phyloP scores from a whole-genome alignment of 2,329 filamentous ascomycete genomes.

The Fusarium dlaminii region DNA sequence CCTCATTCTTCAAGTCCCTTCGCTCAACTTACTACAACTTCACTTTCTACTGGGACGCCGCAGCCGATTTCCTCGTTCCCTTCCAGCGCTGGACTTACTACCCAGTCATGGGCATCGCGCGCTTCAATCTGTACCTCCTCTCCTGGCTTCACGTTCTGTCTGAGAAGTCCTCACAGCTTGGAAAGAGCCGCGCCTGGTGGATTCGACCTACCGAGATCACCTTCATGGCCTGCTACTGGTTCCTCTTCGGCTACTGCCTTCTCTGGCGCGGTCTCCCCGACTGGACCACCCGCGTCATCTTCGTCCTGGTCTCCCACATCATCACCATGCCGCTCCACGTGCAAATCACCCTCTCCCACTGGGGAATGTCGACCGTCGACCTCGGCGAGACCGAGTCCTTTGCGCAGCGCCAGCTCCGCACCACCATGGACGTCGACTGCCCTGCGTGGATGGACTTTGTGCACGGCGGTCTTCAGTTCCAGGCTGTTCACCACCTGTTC shows the following conservation, averaged over 20 bases:
- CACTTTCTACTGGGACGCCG: constrained; percentile 69
- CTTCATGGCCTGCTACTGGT: constrained; percentile 73
- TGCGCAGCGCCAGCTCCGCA: constrained; percentile 74
- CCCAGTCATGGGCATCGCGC: constrained; percentile 71
- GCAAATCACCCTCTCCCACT: constrained; percentile 77
- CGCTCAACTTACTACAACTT: constrained; percentile 71
- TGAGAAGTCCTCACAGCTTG: constrained; percentile 63
- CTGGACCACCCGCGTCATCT: constrained; percentile 65
- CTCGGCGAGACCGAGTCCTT: constrained; percentile 73
- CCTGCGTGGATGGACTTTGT: constrained; percentile 77
- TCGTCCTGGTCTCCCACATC: constrained; percentile 71
- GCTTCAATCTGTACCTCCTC: constrained; percentile 77
- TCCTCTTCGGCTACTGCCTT: constrained; percentile 72
- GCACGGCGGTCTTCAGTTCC: constrained; percentile 78
- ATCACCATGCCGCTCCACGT: constrained; percentile 75
- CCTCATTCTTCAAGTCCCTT: constrained; percentile 71
- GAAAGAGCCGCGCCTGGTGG: constrained; percentile 69
- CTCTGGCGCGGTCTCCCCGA: constrained; percentile 68
- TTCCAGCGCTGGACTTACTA: constrained; percentile 76
- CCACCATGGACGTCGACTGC: constrained; percentile 79
- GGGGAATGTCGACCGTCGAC: constrained; percentile 75
- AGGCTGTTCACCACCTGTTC: constrained; percentile 76
- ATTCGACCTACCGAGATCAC: constrained; percentile 72
- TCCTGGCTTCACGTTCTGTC: constrained; percentile 73
- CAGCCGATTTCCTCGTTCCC: constrained; percentile 66